Percentiles rank a stretch among this genome's conserved stretches.
Evolutionary conservation across 805 yeast species (phyloP).

Genomic region (Candida maltosa): DNA sequence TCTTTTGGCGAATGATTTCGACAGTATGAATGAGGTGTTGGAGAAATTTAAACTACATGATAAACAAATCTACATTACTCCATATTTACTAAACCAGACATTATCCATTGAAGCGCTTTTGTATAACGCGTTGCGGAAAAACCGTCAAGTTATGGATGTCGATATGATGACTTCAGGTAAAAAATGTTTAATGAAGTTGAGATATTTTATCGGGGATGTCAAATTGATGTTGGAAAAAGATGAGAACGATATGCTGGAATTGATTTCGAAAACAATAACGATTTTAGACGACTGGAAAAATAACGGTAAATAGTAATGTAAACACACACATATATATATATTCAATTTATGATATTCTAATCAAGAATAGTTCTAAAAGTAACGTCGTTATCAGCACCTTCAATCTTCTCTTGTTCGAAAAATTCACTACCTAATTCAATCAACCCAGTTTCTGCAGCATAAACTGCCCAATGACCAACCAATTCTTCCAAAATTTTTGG

Average conservation of each 20-base stretch:
- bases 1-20: slow-evolving; percentile 16
- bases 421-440: slow-evolving; percentile 26
- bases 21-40: slow-evolving; percentile 15
- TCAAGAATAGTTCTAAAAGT: slow-evolving; percentile 8
- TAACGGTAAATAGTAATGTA: too few species aligned
- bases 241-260: slow-evolving; percentile 20
- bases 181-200: slow-evolving; percentile 13
- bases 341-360: neutral
- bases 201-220: slow-evolving; percentile 35
- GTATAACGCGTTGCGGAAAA: neutral
- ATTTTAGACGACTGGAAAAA: slow-evolving; percentile 29
- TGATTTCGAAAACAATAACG: slow-evolving; percentile 18
- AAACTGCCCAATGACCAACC: slow-evolving; percentile 47
- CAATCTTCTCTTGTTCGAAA: slow-evolving; percentile 10
- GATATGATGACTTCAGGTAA: slow-evolving; percentile 4
- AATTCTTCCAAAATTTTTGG: slow-evolving; percentile 40
- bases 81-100: slow-evolving; percentile 32
- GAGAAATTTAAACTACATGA: slow-evolving; percentile 25
- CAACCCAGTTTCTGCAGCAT: slow-evolving; percentile 50
- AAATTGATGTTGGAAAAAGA: slow-evolving; percentile 29
- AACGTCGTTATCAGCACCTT: slow-evolving; percentile 9
- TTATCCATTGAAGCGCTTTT: slow-evolving; percentile 22
- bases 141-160: neutral
- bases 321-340: too few species aligned
- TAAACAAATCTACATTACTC: slow-evolving; percentile 13